Evolutionary conservation across 1,284 basidiomycete species (phyloP).

Genomic region (Apiotrichum porosum): DNA sequence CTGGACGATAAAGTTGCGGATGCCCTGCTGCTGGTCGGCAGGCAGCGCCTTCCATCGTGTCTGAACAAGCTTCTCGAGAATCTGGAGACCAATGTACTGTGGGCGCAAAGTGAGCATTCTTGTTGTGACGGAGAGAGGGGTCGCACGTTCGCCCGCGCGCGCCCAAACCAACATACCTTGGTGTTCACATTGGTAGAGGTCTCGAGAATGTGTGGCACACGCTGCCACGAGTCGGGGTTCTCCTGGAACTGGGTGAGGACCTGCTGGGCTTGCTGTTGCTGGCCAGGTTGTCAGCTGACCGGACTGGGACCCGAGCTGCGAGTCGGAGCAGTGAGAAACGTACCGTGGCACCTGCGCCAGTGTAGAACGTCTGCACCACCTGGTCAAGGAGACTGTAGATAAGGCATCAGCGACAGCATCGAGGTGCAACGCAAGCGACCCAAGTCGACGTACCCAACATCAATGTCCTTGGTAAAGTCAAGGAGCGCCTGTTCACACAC

Average conservation of each 20-base stretch:
- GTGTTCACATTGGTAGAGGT: constrained; percentile 79
- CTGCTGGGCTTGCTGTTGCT: constrained; percentile 90
- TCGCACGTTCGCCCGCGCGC: neutral
- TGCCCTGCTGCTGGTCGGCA: constrained; percentile 87
- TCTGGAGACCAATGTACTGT: constrained; percentile 89
- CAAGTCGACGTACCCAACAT: constrained; percentile 55
- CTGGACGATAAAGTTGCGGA: constrained; percentile 94
- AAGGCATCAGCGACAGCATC: neutral
- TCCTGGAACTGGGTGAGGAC: constrained; percentile 95
- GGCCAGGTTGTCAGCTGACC: constrained; percentile 5
- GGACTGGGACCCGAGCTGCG: neutral
- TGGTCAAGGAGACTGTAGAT: constrained; percentile 64
- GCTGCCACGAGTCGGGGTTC: constrained; percentile 95
- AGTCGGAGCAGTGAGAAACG: constrained; percentile 24
- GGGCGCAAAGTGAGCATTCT: neutral
- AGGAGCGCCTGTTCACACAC: constrained; percentile 61
- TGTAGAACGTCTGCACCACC: constrained; percentile 78
- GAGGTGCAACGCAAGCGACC: too few relatives aligned
- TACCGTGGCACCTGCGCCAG: constrained; percentile 70
- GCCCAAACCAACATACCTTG: constrained; percentile 59
- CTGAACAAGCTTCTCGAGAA: constrained; percentile 87
- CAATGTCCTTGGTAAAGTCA: constrained; percentile 80
- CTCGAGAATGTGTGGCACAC: constrained; percentile 91
- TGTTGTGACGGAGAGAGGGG: too few relatives aligned
- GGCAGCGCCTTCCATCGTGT: constrained; percentile 96